Conservation (phyloP, 106 monocot species). For the Posidonia australis region DNA sequence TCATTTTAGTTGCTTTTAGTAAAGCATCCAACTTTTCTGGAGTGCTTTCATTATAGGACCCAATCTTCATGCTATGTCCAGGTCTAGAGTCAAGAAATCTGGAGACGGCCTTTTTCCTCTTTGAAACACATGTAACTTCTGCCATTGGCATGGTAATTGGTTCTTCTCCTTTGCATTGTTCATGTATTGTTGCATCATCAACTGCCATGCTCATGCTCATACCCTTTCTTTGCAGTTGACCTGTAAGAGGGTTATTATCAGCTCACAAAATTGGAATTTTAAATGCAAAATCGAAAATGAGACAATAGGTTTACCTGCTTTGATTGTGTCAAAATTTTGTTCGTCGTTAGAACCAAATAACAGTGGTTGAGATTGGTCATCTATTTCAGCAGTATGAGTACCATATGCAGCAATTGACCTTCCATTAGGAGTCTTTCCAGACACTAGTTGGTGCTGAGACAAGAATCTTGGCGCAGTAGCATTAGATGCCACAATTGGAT, state of each 20-base stretch:
- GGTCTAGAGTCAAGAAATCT: no score
- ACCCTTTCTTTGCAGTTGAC: neutral
- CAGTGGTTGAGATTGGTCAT: constrained; percentile 4
- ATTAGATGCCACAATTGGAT: constrained; percentile 8
- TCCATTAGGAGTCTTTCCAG: constrained; percentile 3
- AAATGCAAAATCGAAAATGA: neutral
- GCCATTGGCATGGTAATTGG: neutral
- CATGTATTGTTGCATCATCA: neutral
- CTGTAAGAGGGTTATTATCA: neutral
- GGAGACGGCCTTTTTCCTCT: neutral
- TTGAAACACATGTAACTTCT: neutral
- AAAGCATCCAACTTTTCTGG: no score
- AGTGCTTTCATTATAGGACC: no score
- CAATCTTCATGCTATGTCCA: no score
- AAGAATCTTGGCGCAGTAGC: neutral
- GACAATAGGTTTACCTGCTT: constrained; percentile 15
- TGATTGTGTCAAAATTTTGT: neutral
- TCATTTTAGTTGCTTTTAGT: no score
- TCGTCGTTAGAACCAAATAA: neutral
- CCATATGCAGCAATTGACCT: neutral
- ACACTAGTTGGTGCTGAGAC: constrained; percentile 6
- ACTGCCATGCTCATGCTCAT: neutral
- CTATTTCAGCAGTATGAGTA: constrained; percentile 1
- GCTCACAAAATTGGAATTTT: neutral
- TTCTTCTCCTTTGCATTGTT: neutral